These are phyloP conservation scores for Penicillium flavigenum DNA, from an alignment of 495 filamentous ascomycete species.

Conservation along the genomic window DNA sequence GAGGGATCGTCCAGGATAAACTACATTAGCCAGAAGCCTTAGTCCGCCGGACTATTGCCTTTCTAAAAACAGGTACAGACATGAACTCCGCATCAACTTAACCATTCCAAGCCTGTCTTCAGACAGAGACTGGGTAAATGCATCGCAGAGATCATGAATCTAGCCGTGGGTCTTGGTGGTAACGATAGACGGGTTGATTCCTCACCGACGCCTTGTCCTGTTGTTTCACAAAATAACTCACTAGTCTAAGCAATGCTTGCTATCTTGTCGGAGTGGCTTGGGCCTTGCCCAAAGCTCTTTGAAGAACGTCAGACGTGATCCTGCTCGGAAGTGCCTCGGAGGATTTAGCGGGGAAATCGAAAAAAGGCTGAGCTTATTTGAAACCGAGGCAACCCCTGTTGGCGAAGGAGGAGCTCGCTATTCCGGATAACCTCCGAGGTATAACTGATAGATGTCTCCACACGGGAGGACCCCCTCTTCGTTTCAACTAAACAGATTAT, in stretches of 20 bases:
- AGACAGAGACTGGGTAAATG: constrained; percentile 7
- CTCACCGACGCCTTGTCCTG: background rate
- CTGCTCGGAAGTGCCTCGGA: background rate
- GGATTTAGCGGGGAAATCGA: background rate
- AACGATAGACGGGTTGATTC: background rate
- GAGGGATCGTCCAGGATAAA: constrained; percentile 5
- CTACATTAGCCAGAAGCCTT: constrained; percentile 13
- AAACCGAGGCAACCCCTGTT: background rate
- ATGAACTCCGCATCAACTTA: background rate
- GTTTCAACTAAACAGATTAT: background rate
- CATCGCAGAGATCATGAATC: background rate
- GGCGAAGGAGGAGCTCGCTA: background rate
- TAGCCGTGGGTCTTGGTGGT: background rate
- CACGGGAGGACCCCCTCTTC: background rate
- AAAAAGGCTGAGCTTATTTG: background rate
- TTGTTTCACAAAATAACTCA: constrained; percentile 15
- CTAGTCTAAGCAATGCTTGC: background rate
- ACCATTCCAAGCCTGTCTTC: background rate
- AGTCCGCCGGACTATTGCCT: constrained; percentile 10
- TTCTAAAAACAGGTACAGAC: constrained; percentile 1
- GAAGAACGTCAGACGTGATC: background rate
- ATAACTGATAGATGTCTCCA: background rate
- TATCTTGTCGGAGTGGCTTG: background rate
- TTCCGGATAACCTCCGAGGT: background rate
- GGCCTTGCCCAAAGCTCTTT: background rate